phyloP scores from a whole-genome alignment of 1,139 yeast genomes.

The Magnusiomyces clavatus region DNA sequence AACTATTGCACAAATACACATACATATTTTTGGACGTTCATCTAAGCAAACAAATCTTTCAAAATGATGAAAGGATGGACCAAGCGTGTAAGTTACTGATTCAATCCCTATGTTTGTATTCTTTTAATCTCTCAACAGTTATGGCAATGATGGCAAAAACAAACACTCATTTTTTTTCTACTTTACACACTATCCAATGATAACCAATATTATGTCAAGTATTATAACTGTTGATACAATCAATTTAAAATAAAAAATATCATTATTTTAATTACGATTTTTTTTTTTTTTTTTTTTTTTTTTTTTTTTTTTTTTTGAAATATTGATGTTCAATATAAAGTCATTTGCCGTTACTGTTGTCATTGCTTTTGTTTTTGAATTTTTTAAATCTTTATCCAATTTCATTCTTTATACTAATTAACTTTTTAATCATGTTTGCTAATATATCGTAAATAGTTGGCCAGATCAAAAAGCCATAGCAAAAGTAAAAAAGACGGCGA shows the following conservation, averaged over 20 bases:
- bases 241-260: too few species aligned
- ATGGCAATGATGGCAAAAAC: background rate
- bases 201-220: too few species aligned
- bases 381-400: background rate
- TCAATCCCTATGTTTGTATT: too few species aligned
- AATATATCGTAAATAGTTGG: constrained; percentile 17
- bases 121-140: too few species aligned
- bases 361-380: background rate
- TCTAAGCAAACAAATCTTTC: background rate
- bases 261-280: too few species aligned
- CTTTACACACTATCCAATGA: too few species aligned
- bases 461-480: constrained; percentile 27
- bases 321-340: too few species aligned
- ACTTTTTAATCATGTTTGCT: background rate
- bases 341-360: too few species aligned
- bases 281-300: too few species aligned
- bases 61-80: constrained; percentile 37
- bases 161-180: background rate
- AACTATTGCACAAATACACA: background rate
- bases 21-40: background rate
- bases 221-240: too few species aligned
- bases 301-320: background rate
- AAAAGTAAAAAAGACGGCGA: constrained; percentile 16
- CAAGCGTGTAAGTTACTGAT: constrained; percentile 24
- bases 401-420: background rate